A percentile compares a stretch with the other conserved stretches of the same genome.
Evolutionary conservation across 2,329 filamentous ascomycete species (phyloP).

Genomic region (Chaetomium sp.): DNA sequence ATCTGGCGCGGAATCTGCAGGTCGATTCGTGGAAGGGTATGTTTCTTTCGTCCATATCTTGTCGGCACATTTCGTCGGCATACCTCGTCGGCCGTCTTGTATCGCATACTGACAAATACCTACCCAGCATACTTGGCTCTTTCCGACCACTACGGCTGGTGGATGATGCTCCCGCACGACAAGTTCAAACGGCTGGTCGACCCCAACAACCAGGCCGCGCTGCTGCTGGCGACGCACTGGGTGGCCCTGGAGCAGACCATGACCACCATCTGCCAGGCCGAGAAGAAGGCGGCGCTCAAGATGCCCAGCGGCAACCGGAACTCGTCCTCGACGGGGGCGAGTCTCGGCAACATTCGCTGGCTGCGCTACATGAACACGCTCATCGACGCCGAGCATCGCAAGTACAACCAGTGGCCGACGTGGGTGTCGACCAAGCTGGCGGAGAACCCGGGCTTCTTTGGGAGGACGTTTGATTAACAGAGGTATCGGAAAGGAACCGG

Average conservation of each 20-base stretch:
- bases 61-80: not conserved
- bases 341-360: conserved; percentile 43
- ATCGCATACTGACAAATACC: not conserved
- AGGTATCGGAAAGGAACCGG: not conserved
- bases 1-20: conserved; percentile 42
- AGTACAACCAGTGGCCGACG: conserved; percentile 46
- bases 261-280: conserved; percentile 39
- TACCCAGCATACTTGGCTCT: conserved; percentile 45
- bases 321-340: conserved; percentile 23
- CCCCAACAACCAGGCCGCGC: conserved; percentile 37
- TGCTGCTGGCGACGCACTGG: conserved; percentile 49
- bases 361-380: conserved; percentile 43
- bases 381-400: conserved; percentile 38
- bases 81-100: not conserved
- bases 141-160: conserved; percentile 47
- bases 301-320: conserved; percentile 1
- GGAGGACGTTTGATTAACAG: conserved; percentile 22
- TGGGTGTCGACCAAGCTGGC: conserved; percentile 49
- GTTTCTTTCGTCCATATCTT: conserved; percentile 4
- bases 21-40: conserved; percentile 48
- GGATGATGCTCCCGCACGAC: conserved; percentile 50
- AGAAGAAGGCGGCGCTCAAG: conserved; percentile 28
- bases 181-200: conserved; percentile 46
- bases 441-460: conserved; percentile 41
- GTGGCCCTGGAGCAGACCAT: conserved; percentile 50